Evolutionary conservation across 2,329 filamentous ascomycete species (phyloP).

Genomic region (Aspergillus eucalypticola): DNA sequence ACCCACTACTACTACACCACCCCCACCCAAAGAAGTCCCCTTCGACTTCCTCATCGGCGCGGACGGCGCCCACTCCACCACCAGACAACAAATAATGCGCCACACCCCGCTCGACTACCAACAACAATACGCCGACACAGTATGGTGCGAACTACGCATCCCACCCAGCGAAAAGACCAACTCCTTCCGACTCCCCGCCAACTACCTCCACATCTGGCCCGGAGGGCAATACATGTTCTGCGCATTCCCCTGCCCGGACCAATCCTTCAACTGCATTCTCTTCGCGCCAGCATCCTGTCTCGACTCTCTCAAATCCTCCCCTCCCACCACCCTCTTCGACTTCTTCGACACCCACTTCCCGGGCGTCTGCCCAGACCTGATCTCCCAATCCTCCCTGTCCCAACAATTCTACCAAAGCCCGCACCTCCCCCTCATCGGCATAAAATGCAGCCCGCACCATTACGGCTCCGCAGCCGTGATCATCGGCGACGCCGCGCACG

Average conservation of each 20-base stretch:
- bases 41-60: conserved; percentile 95
- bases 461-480: conserved; percentile 75
- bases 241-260: conserved; percentile 84
- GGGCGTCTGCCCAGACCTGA: conserved; percentile 68
- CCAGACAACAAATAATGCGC: conserved; percentile 95
- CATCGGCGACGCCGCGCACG: conserved; percentile 90
- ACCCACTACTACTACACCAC: conserved; percentile 25
- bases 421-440: conserved; percentile 86
- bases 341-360: conserved; percentile 88
- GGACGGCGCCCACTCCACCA: conserved; percentile 90
- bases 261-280: conserved; percentile 90
- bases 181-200: conserved; percentile 78
- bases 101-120: conserved; percentile 84
- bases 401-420: conserved; percentile 78
- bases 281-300: conserved; percentile 78
- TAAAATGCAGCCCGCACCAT: conserved; percentile 94
- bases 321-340: conserved; percentile 69
- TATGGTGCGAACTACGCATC: conserved; percentile 97
- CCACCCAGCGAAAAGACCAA: conserved; percentile 51
- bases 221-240: conserved; percentile 97
- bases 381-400: conserved; percentile 64
- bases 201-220: conserved; percentile 97
- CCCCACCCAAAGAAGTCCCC: conserved; percentile 56
- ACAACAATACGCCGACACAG: conserved; percentile 91
- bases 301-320: conserved; percentile 61